These are phyloP conservation scores for Paraurostyla sp. DNA, from an alignment of 73 alveolate genomes.

Conservation along the genomic window DNA sequence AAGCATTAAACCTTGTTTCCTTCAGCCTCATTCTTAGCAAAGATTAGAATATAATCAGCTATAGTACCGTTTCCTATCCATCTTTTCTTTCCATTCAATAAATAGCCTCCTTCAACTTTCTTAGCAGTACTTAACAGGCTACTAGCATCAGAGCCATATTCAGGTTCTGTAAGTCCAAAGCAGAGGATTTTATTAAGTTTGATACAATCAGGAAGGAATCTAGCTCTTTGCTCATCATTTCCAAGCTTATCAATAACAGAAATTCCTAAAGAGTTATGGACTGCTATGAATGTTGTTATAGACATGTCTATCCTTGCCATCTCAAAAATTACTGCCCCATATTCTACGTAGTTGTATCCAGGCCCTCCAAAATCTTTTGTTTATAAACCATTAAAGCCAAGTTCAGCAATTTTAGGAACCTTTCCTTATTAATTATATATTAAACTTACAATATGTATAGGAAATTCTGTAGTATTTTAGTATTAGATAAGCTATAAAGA, in stretches of 20 bases:
- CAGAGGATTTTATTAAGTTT: conserved; percentile 37
- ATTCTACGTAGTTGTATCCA: conserved; percentile 39
- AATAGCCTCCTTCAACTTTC: conserved; percentile 76
- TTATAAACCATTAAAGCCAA: conserved; percentile 60
- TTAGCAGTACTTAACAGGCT: conserved; percentile 71
- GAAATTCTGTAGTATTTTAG: neutral
- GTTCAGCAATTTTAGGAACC: conserved; percentile 26
- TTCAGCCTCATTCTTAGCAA: conserved; percentile 82
- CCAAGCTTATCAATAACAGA: conserved; percentile 64
- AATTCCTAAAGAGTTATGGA: conserved; percentile 64
- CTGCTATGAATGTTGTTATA: conserved; percentile 62
- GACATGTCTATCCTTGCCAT: conserved; percentile 73
- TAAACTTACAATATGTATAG: neutral
- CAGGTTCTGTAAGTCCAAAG: conserved; percentile 84
- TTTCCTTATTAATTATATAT: neutral
- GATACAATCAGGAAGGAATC: conserved; percentile 64
- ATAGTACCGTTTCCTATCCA: conserved; percentile 87
- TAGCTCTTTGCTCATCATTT: conserved; percentile 70
- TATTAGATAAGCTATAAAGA: conserved; percentile 32
- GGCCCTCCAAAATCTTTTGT: conserved; percentile 68
- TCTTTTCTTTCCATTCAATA: conserved; percentile 80
- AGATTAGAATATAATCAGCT: conserved; percentile 71
- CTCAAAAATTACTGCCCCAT: conserved; percentile 65
- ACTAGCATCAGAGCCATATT: conserved; percentile 81
- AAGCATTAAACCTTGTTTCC: conserved; percentile 78